Percentiles rank a stretch among this genome's conserved stretches.
phyloP scores from a whole-genome alignment of 2,329 filamentous ascomycete species.

The Penicillium italicum region DNA sequence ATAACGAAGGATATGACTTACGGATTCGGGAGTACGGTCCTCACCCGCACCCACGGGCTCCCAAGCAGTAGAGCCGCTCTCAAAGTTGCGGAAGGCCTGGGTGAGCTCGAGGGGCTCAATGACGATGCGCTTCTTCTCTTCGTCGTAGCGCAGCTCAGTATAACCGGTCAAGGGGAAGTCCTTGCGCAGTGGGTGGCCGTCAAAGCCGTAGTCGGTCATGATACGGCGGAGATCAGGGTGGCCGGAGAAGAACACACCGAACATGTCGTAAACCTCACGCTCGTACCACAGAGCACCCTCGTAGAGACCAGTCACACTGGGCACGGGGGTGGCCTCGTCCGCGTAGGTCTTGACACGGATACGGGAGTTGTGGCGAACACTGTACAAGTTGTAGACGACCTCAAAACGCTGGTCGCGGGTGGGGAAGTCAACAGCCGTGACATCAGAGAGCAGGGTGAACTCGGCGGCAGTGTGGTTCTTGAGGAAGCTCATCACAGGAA shows the following conservation, averaged over 20 bases:
- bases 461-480: conserved; percentile 98
- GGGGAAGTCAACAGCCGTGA: conserved; percentile 94
- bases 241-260: conserved; percentile 92
- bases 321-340: conserved; percentile 90
- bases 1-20: conserved; percentile 44
- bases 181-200: conserved; percentile 94
- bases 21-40: conserved; percentile 71
- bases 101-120: conserved; percentile 97
- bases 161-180: conserved; percentile 98
- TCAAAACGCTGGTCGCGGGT: conserved; percentile 95
- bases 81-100: conserved; percentile 97
- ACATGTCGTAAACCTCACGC: conserved; percentile 95
- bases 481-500: conserved; percentile 90
- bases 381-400: conserved; percentile 95
- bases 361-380: conserved; percentile 91
- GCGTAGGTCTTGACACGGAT: conserved; percentile 99
- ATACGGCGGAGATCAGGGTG: conserved; percentile 95
- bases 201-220: conserved; percentile 99
- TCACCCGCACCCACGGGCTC: conserved; percentile 68
- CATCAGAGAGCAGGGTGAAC: conserved; percentile 87
- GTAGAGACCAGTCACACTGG: conserved; percentile 78
- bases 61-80: conserved; percentile 74
- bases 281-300: conserved; percentile 99
- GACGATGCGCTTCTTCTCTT: conserved; percentile 99
- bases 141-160: conserved; percentile 95